Evolutionary conservation across 2,329 filamentous ascomycete genomes (phyloP), one percentile per base, ranked within the genome.

Genomic region (Claviceps sp.): DNA sequence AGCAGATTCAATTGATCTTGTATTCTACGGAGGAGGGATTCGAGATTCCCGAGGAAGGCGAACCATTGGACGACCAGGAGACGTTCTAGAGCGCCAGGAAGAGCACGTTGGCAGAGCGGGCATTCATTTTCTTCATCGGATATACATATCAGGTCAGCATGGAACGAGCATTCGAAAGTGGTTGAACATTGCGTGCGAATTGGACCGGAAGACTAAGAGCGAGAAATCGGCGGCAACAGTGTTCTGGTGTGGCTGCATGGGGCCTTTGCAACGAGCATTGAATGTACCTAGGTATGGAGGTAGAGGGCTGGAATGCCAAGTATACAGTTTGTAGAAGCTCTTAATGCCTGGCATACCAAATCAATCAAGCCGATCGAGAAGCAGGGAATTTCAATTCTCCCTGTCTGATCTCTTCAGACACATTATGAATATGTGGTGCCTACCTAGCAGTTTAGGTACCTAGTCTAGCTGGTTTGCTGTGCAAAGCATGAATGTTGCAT

Each of bases 1-100:
- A 95, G 79, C 84, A 91, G 67, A 96, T 98, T 68, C 93, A 98
- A 74, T 83, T 81, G 37, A 97, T 97, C 65, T 77, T 98, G 57
- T 98, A 98, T 77, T 95, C 89, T 55, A 98, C 93, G 55, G 93
- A 98, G 77, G 83, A 86, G 60, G 83, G 85, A 37, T 95, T 95
- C 62, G 89, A 95, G 74, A 95, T 95, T 62, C 89, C 89, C 5
- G 82, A 83, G 48, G 87, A 93, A 66, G 80, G 74, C 22, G 85
- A 89, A 61, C 80, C 70, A 17, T 68, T 80, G 53, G 83, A 83
- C 57, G 86, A 90, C 65, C 84, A 90, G 68, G 86, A 93, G 78
- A 89, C 85, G 50, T 88, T 88, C 62, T 88, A 69, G 62, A 47
- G 38, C 45, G 48, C 39, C 48, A 23, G 22, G 13, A 7, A 38